Evolutionary conservation across 2,329 filamentous ascomycete species (phyloP).

Genomic region (Fusarium sp.): DNA sequence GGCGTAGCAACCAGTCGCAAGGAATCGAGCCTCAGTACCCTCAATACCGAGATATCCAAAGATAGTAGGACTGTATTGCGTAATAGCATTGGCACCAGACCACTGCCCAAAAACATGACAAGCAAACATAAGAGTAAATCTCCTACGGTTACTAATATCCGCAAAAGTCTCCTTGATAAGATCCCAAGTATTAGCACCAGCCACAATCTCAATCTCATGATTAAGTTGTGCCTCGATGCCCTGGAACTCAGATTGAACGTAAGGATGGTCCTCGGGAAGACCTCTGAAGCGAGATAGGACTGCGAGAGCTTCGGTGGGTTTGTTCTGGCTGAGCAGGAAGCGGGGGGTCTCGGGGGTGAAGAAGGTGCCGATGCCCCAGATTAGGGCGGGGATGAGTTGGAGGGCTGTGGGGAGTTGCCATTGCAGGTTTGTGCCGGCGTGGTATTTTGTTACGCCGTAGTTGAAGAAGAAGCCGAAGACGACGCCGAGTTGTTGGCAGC

Average conservation of each 20-base stretch:
- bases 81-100: slow-evolving; percentile 48
- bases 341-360: slow-evolving; percentile 45
- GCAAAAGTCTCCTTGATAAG: slow-evolving; percentile 50
- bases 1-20: slow-evolving; percentile 44
- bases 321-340: slow-evolving; percentile 41
- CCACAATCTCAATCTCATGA: slow-evolving; percentile 50
- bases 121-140: slow-evolving; percentile 48
- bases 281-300: slow-evolving; percentile 39
- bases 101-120: slow-evolving; percentile 46
- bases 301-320: slow-evolving; percentile 29
- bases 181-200: slow-evolving; percentile 46
- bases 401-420: slow-evolving; percentile 46
- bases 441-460: slow-evolving; percentile 49
- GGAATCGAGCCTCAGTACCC: slow-evolving; percentile 39
- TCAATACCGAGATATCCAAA: slow-evolving; percentile 46
- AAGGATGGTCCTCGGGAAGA: slow-evolving; percentile 45
- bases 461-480: slow-evolving; percentile 52
- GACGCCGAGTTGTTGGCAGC: slow-evolving; percentile 49
- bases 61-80: slow-evolving; percentile 46
- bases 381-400: slow-evolving; percentile 40
- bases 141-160: slow-evolving; percentile 42
- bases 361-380: slow-evolving; percentile 43
- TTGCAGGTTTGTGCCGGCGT: slow-evolving; percentile 39
- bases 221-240: slow-evolving; percentile 49
- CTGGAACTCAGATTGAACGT: slow-evolving; percentile 42